Percentiles rank a stretch among this genome's conserved stretches.
These are phyloP conservation scores for Phaeosphaeria sp. DNA, from an alignment of 2,329 filamentous ascomycete species.

Conservation along the genomic window DNA sequence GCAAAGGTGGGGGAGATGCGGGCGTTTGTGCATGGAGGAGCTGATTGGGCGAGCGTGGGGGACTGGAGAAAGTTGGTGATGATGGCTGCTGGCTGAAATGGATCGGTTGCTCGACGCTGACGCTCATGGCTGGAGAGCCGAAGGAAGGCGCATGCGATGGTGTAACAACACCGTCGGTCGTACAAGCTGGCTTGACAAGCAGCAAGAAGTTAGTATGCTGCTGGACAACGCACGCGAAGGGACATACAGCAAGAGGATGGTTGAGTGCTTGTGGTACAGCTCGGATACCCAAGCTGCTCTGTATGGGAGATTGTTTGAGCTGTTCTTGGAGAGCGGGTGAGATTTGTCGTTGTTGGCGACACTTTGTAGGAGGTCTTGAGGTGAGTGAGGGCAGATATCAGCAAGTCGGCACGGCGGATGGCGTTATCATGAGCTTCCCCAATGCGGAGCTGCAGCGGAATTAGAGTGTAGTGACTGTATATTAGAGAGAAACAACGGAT, in stretches of 20 bases:
- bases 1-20: slow-evolving; percentile 31
- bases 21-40: slow-evolving; percentile 33
- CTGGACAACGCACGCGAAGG: background rate
- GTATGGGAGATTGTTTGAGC: background rate
- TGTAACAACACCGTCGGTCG: background rate
- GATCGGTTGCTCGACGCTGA: slow-evolving; percentile 47
- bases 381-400: background rate
- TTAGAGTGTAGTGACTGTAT: background rate
- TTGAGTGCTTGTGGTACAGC: background rate
- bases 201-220: slow-evolving; percentile 2
- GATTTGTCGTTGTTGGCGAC: background rate
- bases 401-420: background rate
- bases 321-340: background rate
- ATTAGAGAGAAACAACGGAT: background rate
- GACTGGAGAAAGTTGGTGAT: slow-evolving; percentile 41
- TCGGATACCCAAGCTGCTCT: background rate
- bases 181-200: slow-evolving; percentile 3
- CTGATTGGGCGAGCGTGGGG: slow-evolving; percentile 39
- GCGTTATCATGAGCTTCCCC: slow-evolving; percentile 1
- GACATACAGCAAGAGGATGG: background rate
- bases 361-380: background rate
- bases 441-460: background rate
- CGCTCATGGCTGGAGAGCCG: slow-evolving; percentile 44
- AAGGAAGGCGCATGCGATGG: slow-evolving; percentile 17
- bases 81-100: slow-evolving; percentile 46